phyloP scores from a whole-genome alignment of 1,284 basidiomycete species.

The Rhodotorula sp. region DNA sequence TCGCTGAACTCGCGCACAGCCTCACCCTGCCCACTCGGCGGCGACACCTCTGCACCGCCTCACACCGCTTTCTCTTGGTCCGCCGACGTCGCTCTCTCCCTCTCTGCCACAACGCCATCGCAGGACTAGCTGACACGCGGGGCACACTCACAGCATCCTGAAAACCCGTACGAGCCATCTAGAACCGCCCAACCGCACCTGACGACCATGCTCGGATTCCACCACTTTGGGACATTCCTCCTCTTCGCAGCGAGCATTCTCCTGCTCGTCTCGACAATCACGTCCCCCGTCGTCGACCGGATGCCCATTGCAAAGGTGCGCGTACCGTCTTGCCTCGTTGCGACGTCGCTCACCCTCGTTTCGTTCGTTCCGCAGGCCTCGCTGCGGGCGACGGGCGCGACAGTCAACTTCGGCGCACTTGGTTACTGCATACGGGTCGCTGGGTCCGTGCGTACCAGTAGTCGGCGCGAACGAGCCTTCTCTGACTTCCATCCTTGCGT shows the following conservation, averaged over 20 bases:
- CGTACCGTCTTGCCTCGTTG: no score
- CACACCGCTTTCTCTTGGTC: not conserved
- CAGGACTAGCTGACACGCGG: no score
- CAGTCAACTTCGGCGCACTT: conserved; percentile 44
- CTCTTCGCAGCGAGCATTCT: conserved; percentile 15
- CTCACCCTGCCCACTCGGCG: not conserved
- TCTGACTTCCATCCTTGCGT: conserved; percentile 13
- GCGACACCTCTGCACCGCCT: no score
- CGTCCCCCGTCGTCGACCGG: conserved; percentile 46
- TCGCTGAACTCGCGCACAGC: no score
- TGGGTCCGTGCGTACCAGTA: conserved; percentile 3
- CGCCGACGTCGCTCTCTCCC: not conserved
- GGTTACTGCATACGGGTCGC: conserved; percentile 44
- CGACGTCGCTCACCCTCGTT: not conserved
- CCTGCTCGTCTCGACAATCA: conserved; percentile 38
- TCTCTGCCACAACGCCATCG: not conserved
- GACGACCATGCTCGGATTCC: conserved; percentile 16
- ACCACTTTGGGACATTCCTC: conserved; percentile 28
- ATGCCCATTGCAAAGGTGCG: conserved; percentile 46
- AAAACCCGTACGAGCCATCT: not conserved
- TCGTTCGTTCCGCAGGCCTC: not conserved
- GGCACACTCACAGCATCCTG: not conserved
- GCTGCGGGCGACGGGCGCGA: not conserved
- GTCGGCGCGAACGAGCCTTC: no score
- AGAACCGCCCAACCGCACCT: no score